Percentiles rank a stretch among this genome's conserved stretches.
These are phyloP conservation scores for Porcisia hertigi DNA, from an alignment of 208 protist genomes.

Conservation along the genomic window DNA sequence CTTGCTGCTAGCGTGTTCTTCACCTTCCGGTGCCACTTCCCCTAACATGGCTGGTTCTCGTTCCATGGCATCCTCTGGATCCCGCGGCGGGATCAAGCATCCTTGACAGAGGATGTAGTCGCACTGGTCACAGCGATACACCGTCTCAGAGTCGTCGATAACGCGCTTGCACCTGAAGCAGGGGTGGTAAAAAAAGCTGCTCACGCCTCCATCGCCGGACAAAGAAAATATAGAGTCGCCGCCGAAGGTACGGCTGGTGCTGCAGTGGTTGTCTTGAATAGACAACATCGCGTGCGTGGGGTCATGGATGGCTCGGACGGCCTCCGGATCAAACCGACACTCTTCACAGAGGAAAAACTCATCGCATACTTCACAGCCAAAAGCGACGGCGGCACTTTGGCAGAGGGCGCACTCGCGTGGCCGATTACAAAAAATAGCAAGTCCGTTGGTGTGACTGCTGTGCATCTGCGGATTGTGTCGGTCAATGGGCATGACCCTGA, in stretches of 20 bases:
- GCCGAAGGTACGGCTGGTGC: conserved; percentile 49
- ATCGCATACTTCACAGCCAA: conserved; percentile 57
- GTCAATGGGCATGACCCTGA: background rate
- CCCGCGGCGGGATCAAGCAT: conserved; percentile 40
- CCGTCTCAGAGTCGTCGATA: conserved; percentile 69
- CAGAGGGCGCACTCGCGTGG: conserved; percentile 56
- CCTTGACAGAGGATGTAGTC: conserved; percentile 63
- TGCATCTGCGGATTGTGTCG: conserved; percentile 5
- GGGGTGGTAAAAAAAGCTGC: conserved; percentile 78
- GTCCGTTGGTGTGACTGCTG: conserved; percentile 12
- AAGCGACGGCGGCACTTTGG: conserved; percentile 39
- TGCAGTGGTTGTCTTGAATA: conserved; percentile 52
- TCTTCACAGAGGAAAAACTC: conserved; percentile 60
- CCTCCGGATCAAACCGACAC: conserved; percentile 40
- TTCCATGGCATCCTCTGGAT: conserved; percentile 11
- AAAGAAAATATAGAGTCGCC: conserved; percentile 37
- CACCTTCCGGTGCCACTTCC: background rate
- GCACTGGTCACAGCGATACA: conserved; percentile 78
- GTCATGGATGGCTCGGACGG: conserved; percentile 34
- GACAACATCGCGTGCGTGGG: conserved; percentile 46
- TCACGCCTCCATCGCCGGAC: conserved; percentile 40
- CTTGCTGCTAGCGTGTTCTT: background rate
- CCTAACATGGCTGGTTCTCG: background rate
- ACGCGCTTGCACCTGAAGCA: conserved; percentile 53
- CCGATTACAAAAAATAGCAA: conserved; percentile 48